Conservation (phyloP, 106 monocot genomes). For the Dendrobium nobile region DNA sequence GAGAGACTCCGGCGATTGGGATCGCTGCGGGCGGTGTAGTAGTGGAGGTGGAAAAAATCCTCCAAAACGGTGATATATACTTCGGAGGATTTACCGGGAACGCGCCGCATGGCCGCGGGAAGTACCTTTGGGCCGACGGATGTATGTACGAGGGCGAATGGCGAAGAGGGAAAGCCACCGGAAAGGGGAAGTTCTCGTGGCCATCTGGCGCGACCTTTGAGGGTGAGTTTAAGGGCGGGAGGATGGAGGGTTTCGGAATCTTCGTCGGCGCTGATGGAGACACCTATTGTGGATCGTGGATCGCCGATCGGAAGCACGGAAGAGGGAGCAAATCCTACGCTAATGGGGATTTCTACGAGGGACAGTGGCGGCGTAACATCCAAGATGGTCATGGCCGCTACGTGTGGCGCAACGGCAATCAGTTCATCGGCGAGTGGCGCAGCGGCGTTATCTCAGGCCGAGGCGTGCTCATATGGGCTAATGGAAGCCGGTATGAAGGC, state of each 20-base stretch:
- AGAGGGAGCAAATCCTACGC: conserved; percentile 47
- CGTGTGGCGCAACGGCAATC: conserved; percentile 63
- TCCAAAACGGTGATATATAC: conserved; percentile 55
- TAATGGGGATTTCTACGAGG: conserved; percentile 67
- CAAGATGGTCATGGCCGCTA: conserved; percentile 68
- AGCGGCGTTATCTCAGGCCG: conserved; percentile 51
- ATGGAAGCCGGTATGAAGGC: conserved; percentile 64
- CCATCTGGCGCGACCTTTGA: conserved; percentile 68
- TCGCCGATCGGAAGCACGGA: conserved; percentile 53
- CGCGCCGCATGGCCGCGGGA: conserved; percentile 47
- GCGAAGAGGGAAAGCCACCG: conserved; percentile 58
- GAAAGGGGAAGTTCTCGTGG: conserved; percentile 69
- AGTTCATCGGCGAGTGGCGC: conserved; percentile 72
- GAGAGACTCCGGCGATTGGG: conserved; percentile 1
- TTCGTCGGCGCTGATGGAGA: conserved; percentile 58
- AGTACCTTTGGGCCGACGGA: conserved; percentile 65
- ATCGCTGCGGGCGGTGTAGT: background rate
- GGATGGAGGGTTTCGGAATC: conserved; percentile 56
- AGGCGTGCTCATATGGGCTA: conserved; percentile 62
- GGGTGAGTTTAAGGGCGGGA: conserved; percentile 43
- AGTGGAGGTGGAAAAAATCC: conserved; percentile 29
- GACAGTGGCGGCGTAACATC: conserved; percentile 43
- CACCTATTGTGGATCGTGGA: conserved; percentile 51
- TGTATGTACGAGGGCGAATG: conserved; percentile 70
- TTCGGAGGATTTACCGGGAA: conserved; percentile 29